Base-by-base conservation (phyloP, 805 yeast genomes). In the Candida khao-thaluensis region DNA sequence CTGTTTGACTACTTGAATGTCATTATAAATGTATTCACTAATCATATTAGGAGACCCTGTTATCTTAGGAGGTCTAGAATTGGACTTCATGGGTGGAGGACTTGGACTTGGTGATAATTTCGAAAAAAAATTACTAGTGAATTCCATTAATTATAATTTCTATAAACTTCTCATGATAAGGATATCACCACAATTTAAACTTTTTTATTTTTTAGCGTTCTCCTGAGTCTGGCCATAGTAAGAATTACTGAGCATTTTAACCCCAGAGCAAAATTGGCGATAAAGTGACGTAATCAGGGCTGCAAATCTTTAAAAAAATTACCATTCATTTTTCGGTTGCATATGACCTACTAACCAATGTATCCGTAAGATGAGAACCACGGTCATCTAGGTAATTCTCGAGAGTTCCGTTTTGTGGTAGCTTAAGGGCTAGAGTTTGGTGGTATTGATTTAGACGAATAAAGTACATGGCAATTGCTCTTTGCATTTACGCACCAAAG, bases 11-110 rank as follows among this genome's bases (percentile, higher is more conserved):
- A 35, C 33, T 9, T 44, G 42, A 9, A 59, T 54, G 39, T 59
- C 64, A 24, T 53, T 43, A 24, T 50, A 45, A 7, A 59, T 54
- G 31, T 48, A 49, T 26, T 52, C 49, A 17, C 50, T 50, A 7
- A 57, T 42, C 11, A 32, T 48, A 16, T 40, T 45, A 3, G 59
- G 54, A n/a, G 56, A 40, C 1, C 54, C 56, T 33, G 38, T 38
- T 15, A 38, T n/a, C 37, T 40, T n/a, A 9, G 9, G 16, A 4
- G 35, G 41, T 30, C 12, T 27, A 17, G 18, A 22, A 14, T 18
- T 30, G 16, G 18, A 12, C 30, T 30, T 18, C 15, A 16, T 18
- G 2, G 35, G 20, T 12, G 17, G 14, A 20, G 38, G 33, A 16
- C 33, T 28, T 20, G 38, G 38, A 26, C 37, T 34, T 11, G 37